These are phyloP conservation scores for Boletus insuetus DNA, from an alignment of 768 basidiomycete genomes.

Conservation along the genomic window DNA sequence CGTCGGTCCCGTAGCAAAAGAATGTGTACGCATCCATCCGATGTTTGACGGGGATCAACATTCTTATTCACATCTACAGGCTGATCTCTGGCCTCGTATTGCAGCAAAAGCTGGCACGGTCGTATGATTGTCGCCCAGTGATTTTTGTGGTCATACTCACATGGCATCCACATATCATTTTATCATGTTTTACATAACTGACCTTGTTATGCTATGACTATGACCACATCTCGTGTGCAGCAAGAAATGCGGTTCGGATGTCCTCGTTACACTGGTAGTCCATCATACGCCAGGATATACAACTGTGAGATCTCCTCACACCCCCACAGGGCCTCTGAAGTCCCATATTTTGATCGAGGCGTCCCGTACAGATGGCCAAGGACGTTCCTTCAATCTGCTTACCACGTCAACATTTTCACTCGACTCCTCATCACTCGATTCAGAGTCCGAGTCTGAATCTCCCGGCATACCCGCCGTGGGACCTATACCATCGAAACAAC, in stretches of 20 bases:
- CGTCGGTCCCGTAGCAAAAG: conserved; percentile 97
- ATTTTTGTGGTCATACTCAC: conserved; percentile 13
- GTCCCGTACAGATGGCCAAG: conserved; percentile 22
- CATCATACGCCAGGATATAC: not conserved
- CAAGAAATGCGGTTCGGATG: too few species aligned
- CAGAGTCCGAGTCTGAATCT: conserved; percentile 18
- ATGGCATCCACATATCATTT: conserved; percentile 3
- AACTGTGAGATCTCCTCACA: not conserved
- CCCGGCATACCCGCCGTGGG: not conserved
- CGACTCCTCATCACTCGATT: conserved; percentile 6
- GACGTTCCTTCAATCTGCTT: conserved; percentile 9
- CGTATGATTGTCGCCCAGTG: conserved; percentile 53
- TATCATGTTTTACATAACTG: conserved; percentile 19
- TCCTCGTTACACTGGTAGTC: not conserved
- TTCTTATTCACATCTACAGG: conserved; percentile 42
- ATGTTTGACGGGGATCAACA: not conserved
- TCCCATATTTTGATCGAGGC: conserved; percentile 30
- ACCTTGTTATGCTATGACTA: conserved; percentile 19
- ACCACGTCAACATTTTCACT: not conserved
- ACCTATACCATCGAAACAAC: conserved; percentile 50
- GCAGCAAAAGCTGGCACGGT: conserved; percentile 99
- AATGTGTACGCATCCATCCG: conserved; percentile 70
- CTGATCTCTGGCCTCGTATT: conserved; percentile 99
- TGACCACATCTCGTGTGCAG: conserved; percentile 6
- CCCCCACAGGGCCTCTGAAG: not conserved